Conservation (phyloP, 768 basidiomycete genomes). For the Tephrocybe sp. region DNA sequence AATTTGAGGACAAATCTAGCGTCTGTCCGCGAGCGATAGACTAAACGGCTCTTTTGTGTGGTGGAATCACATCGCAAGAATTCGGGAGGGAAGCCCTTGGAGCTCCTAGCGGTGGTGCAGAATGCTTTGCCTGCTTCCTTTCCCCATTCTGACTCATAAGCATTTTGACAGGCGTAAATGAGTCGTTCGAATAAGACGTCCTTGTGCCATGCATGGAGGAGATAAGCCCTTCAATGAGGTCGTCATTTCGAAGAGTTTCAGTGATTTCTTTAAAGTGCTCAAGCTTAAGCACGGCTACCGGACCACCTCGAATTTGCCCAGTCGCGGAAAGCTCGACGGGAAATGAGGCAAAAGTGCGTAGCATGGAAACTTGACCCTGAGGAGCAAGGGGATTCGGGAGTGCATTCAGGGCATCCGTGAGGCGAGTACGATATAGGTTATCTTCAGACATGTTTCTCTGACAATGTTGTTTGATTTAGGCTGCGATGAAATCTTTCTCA, state of each 20-base stretch:
- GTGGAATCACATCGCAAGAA: too few species aligned
- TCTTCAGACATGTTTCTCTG: neutral
- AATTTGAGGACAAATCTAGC: neutral
- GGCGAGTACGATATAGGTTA: neutral
- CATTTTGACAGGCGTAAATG: neutral
- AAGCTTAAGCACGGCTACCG: neutral
- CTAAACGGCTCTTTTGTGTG: neutral
- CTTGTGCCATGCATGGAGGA: conserved; percentile 2
- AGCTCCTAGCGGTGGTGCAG: neutral
- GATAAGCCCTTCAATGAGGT: conserved; percentile 2
- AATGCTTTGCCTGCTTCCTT: neutral
- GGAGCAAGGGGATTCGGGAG: neutral
- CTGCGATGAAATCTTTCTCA: neutral
- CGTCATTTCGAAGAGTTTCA: neutral
- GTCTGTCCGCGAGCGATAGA: neutral
- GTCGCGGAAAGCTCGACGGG: neutral
- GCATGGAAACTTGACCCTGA: neutral
- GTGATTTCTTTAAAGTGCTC: neutral
- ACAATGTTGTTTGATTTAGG: neutral
- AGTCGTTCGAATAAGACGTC: neutral
- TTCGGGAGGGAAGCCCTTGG: neutral
- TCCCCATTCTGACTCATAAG: neutral
- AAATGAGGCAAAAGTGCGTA: neutral
- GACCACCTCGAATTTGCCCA: neutral
- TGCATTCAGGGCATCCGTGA: neutral